Evolutionary conservation across 306 rosid species (phyloP).

Genomic region (Gillenia trifoliata): DNA sequence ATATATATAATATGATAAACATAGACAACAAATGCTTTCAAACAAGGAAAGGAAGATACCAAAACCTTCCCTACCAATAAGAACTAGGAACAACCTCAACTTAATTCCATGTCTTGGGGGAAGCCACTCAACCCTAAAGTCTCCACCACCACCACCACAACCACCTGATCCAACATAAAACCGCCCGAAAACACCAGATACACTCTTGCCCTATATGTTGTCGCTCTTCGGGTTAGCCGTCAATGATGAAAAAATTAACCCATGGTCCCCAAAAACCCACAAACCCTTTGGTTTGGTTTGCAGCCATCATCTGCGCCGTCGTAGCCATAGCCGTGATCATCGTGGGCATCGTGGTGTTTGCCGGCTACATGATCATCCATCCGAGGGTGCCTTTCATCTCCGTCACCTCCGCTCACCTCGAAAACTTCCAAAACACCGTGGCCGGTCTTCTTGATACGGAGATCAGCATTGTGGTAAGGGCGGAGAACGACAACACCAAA

Average conservation of each 20-base stretch:
- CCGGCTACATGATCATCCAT: constrained; percentile 57
- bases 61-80: constrained; percentile 61
- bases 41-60: constrained; percentile 84
- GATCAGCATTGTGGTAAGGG: constrained; percentile 37
- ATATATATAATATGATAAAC: no score
- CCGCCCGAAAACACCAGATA: constrained; percentile 1
- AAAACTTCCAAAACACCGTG: constrained; percentile 30
- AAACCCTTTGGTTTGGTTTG: constrained; percentile 51
- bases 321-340: constrained; percentile 49
- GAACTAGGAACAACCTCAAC: constrained; percentile 30
- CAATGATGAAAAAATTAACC: constrained; percentile 14
- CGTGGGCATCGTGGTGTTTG: constrained; percentile 47
- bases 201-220: constrained; percentile 28
- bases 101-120: constrained; percentile 15
- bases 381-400: constrained; percentile 67
- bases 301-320: constrained; percentile 59
- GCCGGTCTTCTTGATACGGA: constrained; percentile 55
- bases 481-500: constrained; percentile 63
- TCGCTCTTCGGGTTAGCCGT: constrained; percentile 8
- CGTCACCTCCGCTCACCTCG: constrained; percentile 48
- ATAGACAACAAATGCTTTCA: constrained; percentile 33
- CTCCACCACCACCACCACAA: not conserved
- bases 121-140: constrained; percentile 9
- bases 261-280: constrained; percentile 27
- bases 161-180: constrained; percentile 19